Percentiles rank a stretch among this genome's conserved stretches.
These are phyloP conservation scores for Lithohypha guttulata DNA, from an alignment of 2,329 filamentous ascomycete species.

Conservation along the genomic window DNA sequence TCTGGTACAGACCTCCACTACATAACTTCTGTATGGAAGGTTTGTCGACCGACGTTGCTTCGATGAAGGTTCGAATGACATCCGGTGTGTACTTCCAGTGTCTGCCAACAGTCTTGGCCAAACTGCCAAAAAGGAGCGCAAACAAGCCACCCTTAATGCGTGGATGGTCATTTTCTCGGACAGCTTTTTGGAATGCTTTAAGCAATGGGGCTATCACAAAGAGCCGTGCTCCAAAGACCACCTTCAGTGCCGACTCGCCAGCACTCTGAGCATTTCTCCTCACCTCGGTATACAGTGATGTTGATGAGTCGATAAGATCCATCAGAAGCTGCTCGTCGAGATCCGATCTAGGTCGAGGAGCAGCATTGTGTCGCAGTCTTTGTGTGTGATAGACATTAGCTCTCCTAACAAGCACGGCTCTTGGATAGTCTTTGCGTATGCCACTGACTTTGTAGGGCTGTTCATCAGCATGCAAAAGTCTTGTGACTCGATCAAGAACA, in stretches of 20 bases:
- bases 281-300: conserved; percentile 89
- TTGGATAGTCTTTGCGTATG: conserved; percentile 80
- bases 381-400: conserved; percentile 92
- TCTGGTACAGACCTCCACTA: conserved; percentile 65
- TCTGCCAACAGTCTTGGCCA: conserved; percentile 75
- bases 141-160: conserved; percentile 93
- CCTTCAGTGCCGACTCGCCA: conserved; percentile 85
- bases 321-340: conserved; percentile 75
- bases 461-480: conserved; percentile 76
- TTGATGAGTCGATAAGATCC: conserved; percentile 78
- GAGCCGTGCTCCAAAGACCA: conserved; percentile 74
- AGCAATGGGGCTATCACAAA: conserved; percentile 85
- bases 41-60: conserved; percentile 82
- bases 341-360: conserved; percentile 77
- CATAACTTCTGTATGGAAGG: conserved; percentile 87
- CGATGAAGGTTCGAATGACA: conserved; percentile 82
- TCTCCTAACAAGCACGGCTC: conserved; percentile 80
- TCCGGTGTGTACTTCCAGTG: conserved; percentile 93
- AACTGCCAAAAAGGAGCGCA: conserved; percentile 75
- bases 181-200: conserved; percentile 62
- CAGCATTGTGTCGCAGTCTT: conserved; percentile 85
- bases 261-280: conserved; percentile 87
- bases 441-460: conserved; percentile 92
- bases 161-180: conserved; percentile 72
- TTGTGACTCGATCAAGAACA: conserved; percentile 74